phyloP scores from a whole-genome alignment of 371 early-diverging fungal genomes.

The Mucor indicus region DNA sequence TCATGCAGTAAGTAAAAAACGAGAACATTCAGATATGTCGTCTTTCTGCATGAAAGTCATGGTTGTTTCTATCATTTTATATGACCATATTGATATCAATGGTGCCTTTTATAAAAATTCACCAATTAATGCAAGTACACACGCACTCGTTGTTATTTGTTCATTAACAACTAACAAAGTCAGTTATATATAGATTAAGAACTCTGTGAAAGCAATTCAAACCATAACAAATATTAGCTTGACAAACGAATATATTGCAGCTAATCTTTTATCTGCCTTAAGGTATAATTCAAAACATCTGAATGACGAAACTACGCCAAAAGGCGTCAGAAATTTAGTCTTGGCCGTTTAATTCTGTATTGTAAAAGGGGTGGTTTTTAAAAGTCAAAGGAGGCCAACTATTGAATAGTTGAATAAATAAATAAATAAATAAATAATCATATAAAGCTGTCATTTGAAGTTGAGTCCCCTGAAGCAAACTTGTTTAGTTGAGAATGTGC shows the following conservation, averaged over 20 bases:
- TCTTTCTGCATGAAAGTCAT: conserved; percentile 79
- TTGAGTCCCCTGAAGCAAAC: too few species aligned
- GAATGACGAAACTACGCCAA: conserved; percentile 79
- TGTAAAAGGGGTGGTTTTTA: too few species aligned
- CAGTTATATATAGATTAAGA: conserved; percentile 63
- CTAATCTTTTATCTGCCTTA: conserved; percentile 70
- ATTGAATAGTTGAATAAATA: too few species aligned
- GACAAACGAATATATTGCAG: conserved; percentile 40
- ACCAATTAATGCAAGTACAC: conserved; percentile 75
- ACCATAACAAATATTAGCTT: conserved; percentile 25
- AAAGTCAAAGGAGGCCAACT: too few species aligned
- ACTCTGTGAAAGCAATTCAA: conserved; percentile 75
- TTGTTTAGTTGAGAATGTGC: too few species aligned
- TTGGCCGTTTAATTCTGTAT: conserved; percentile 24
- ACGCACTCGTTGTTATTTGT: too few species aligned
- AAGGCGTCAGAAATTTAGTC: conserved; percentile 64
- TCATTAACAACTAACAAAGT: not conserved
- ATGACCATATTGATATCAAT: conserved; percentile 82
- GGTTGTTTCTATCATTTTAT: conserved; percentile 84
- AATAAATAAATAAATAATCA: too few species aligned
- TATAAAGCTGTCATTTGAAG: too few species aligned
- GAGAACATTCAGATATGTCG: conserved; percentile 1
- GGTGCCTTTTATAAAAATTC: conserved; percentile 79
- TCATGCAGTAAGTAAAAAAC: conserved; percentile 61
- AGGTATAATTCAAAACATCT: conserved; percentile 79